These are phyloP conservation scores for Pythium rishiriense DNA, from an alignment of 352 stramenopile species.

Conservation along the genomic window DNA sequence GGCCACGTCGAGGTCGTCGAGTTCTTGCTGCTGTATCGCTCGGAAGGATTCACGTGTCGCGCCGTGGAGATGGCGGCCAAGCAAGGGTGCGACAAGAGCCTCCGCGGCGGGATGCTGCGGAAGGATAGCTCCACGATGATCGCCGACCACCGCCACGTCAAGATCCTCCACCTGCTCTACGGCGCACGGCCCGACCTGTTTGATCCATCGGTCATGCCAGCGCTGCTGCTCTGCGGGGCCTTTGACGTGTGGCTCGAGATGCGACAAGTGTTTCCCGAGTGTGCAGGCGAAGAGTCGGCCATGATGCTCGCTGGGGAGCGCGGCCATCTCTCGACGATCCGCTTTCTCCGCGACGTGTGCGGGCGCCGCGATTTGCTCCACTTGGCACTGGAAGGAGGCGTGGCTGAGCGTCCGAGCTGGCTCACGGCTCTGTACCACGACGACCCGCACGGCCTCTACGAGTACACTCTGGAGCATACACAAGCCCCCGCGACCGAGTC, in stretches of 20 bases:
- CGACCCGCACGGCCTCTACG: background rate
- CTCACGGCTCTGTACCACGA: background rate
- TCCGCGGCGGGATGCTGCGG: background rate
- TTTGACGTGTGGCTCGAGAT: conserved; percentile 14
- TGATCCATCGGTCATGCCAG: background rate
- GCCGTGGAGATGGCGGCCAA: conserved; percentile 5
- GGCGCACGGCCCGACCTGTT: conserved; percentile 1
- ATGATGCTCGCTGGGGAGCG: conserved; percentile 8
- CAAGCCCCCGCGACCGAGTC: background rate
- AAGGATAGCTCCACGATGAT: background rate
- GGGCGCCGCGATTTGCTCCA: background rate
- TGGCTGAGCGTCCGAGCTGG: background rate
- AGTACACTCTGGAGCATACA: background rate
- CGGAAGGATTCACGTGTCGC: conserved; percentile 2
- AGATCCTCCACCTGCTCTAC: conserved; percentile 6
- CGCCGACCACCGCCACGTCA: conserved; percentile 7
- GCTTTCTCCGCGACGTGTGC: conserved; percentile 4
- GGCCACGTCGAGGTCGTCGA: conserved; percentile 23
- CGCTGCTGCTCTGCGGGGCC: conserved; percentile 5
- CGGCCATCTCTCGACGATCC: conserved; percentile 6
- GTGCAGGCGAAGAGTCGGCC: background rate
- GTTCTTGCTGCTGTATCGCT: conserved; percentile 1
- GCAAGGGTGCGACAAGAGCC: background rate
- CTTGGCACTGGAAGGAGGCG: background rate
- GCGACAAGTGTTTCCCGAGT: background rate